phyloP scores from a whole-genome alignment of 2,329 filamentous ascomycete genomes.

The Phialocephala sp. region DNA sequence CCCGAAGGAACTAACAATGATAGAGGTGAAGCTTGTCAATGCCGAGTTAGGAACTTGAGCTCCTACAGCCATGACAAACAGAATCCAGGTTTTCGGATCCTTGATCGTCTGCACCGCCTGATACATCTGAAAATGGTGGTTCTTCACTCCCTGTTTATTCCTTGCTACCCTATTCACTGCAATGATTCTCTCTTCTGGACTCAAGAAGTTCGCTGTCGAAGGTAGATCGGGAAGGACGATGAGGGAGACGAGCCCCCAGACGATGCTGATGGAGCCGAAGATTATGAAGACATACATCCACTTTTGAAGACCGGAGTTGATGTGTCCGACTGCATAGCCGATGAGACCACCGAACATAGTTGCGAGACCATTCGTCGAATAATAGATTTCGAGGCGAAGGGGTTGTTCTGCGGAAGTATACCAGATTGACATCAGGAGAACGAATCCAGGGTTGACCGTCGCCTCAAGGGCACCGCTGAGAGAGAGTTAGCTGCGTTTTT shows the following conservation, averaged over 20 bases:
- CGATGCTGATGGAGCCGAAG: constrained; percentile 59
- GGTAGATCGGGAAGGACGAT: constrained; percentile 67
- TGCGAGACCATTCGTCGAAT: constrained; percentile 47
- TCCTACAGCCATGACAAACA: constrained; percentile 57
- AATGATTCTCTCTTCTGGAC: constrained; percentile 58
- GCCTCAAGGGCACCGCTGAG: constrained; percentile 56
- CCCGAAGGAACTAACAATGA: constrained; percentile 38
- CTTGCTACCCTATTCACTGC: constrained; percentile 57
- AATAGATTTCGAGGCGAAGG: constrained; percentile 46
- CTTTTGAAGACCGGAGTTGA: constrained; percentile 53
- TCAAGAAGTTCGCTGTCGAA: constrained; percentile 66
- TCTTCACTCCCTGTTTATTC: constrained; percentile 61
- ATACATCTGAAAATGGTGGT: constrained; percentile 52
- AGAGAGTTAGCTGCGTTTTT: background rate
- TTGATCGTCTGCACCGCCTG: constrained; percentile 53
- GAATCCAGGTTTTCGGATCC: constrained; percentile 65
- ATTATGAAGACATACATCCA: constrained; percentile 67
- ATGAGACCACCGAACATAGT: constrained; percentile 57
- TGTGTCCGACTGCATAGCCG: constrained; percentile 59
- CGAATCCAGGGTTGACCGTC: constrained; percentile 57
- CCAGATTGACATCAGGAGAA: constrained; percentile 48
- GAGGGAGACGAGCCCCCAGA: constrained; percentile 60
- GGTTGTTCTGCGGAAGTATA: constrained; percentile 48
- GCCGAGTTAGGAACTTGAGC: constrained; percentile 63
- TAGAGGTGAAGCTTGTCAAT: constrained; percentile 53